phyloP scores from a whole-genome alignment of 176 grass and related monocot species.

The Chloris gayana region DNA sequence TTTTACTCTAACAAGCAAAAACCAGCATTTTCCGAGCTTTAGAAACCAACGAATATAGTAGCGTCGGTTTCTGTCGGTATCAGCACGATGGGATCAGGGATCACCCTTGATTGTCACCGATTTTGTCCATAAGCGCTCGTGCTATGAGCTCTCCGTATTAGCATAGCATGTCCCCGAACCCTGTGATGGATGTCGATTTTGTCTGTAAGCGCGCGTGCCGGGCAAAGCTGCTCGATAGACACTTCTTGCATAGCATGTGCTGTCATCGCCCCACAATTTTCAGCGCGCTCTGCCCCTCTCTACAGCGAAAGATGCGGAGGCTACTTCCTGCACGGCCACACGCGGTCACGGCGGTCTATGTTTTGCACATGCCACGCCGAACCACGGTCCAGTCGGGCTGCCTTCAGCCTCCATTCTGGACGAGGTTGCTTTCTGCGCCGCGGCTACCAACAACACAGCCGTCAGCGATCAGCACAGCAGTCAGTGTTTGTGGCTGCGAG shows the following conservation, averaged over 20 bases:
- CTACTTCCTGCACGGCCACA: too few species aligned
- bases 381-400: not conserved
- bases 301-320: not conserved
- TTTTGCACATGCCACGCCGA: not conserved
- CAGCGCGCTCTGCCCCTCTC: not conserved
- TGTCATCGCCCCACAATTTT: not conserved
- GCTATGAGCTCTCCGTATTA: too few species aligned
- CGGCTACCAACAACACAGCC: too few species aligned
- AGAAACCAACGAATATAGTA: too few species aligned
- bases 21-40: too few species aligned
- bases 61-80: too few species aligned
- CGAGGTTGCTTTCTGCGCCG: not conserved
- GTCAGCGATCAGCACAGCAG: not conserved
- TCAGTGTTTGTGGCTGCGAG: slow-evolving; percentile 10
- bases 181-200: not conserved
- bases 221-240: not conserved
- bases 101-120: not conserved
- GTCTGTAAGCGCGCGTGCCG: not conserved
- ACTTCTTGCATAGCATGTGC: not conserved
- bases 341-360: too few species aligned
- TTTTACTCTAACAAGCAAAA: too few species aligned
- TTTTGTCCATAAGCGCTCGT: not conserved
- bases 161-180: too few species aligned
- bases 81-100: too few species aligned
- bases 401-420: not conserved